Conservation (phyloP, 192 early-diverging fungal genomes). For the Kappamyces sp. region DNA sequence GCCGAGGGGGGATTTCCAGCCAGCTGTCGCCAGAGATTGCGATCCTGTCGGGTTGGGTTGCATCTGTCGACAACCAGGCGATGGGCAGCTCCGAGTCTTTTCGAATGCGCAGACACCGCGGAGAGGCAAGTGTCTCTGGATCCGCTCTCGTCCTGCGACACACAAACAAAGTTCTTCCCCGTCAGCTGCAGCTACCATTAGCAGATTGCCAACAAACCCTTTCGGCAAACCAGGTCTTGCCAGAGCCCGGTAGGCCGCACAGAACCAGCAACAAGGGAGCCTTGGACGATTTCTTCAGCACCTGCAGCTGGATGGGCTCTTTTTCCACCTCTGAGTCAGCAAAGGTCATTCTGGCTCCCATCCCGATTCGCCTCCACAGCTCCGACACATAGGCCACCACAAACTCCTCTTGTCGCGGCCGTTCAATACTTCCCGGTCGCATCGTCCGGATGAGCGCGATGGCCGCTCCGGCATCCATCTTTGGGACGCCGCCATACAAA, state of each 20-base stretch:
- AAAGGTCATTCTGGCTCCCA: constrained; percentile 10
- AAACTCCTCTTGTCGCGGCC: constrained; percentile 35
- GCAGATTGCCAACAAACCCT: neutral
- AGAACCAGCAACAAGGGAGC: constrained; percentile 23
- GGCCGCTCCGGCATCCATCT: constrained; percentile 24
- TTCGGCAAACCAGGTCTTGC: constrained; percentile 32
- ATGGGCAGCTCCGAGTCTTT: constrained; percentile 3
- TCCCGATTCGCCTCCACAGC: constrained; percentile 17
- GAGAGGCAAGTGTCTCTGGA: constrained; percentile 20
- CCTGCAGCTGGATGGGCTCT: neutral
- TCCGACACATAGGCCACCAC: constrained; percentile 23
- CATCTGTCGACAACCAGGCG: constrained; percentile 32
- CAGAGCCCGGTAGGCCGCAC: constrained; percentile 33
- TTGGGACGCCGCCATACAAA: constrained; percentile 23
- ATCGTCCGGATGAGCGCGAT: constrained; percentile 28
- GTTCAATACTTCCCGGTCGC: constrained; percentile 37
- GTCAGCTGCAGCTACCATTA: neutral
- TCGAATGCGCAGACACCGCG: neutral
- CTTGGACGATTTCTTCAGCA: constrained; percentile 7
- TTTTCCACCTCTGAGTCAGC: constrained; percentile 16
- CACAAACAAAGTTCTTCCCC: constrained; percentile 13
- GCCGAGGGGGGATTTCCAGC: constrained; percentile 15
- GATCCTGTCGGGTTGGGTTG: constrained; percentile 28
- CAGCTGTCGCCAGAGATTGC: constrained; percentile 21
- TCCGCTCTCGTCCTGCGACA: constrained; percentile 36